phyloP scores from a whole-genome alignment of 2,329 filamentous ascomycete genomes.

The Ceratocystis papillata region DNA sequence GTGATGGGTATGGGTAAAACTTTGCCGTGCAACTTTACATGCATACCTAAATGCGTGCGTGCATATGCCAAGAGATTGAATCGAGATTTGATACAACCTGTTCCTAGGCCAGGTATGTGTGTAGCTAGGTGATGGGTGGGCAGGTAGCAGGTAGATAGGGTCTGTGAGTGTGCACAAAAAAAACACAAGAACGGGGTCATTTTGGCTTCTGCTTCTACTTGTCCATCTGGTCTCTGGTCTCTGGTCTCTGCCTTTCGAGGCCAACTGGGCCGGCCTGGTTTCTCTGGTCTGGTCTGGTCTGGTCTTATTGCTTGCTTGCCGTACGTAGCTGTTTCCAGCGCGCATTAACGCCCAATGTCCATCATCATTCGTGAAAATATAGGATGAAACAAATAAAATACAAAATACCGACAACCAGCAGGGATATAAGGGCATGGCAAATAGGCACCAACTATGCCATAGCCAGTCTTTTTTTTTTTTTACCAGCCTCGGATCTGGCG shows the following conservation, averaged over 20 bases:
- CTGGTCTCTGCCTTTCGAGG: neutral
- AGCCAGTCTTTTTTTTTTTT: neutral
- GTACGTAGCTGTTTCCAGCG: neutral
- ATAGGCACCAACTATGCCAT: neutral
- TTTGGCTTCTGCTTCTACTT: neutral
- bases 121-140: neutral
- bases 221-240: neutral
- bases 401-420: neutral
- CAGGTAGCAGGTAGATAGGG: too few species aligned
- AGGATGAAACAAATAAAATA: neutral
- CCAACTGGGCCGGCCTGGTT: neutral
- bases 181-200: too few species aligned
- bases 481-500: neutral
- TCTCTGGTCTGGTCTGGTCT: neutral
- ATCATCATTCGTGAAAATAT: neutral
- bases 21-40: constrained; percentile 1
- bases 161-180: too few species aligned
- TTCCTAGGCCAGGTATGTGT: neutral
- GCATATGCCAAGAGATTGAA: constrained; percentile 12
- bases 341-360: constrained; percentile 3
- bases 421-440: neutral
- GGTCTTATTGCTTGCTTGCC: neutral
- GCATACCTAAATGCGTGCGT: neutral
- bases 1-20: neutral
- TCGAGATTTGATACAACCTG: constrained; percentile 13